Base-by-base conservation (phyloP, 2,329 filamentous ascomycete genomes). In the Paracoccidioides brasiliensis region DNA sequence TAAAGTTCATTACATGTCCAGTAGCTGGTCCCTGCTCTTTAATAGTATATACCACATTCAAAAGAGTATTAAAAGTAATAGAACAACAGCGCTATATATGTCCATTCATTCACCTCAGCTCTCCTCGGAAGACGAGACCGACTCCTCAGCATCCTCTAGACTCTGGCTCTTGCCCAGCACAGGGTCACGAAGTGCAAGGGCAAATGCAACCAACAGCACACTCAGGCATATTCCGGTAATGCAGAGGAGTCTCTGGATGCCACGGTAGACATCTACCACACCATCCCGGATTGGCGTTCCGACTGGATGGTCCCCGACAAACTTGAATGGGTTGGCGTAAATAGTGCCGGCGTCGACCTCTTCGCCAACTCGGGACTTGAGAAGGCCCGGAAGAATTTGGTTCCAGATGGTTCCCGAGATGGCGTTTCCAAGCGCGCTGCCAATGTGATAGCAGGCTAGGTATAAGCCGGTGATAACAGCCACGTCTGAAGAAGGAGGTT, bases 381-480 rank as follows among this genome's bases (percentile, higher is more conserved):
- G 74, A 43, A 73, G 64, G 0, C 57, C 56, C 1, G 78, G 80
- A 46, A 84, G 70, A 2, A 77, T 69, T 63, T 84, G 80, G 0
- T 78, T 79, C 81, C 81, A 84, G 58, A 85, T 76, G 22, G 80
- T 78, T 12, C 81, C 81, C 0, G 81, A 81, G 32, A 84, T 76
- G 14, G 79, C 74, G 63, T 79, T 78, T 28, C 82, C 81, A 1
- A 84, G 66, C 0, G 81, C 81, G 4, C 76, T 80, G 35, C 82
- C 82, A 42, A 84, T 74, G 64, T 80, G 81, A 69, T 84, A 84
- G n/a, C 72, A 76, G 14, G 81, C 78, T 2, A 85, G 76, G 64
- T 79, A 85, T 15, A 85, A 66, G 43, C 78, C 81, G 0, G 81
- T 85, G 59, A 85, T 77, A 59, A 84, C 78, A 45, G 83, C 82